Base-by-base conservation (phyloP, 805 yeast species). In the Kodamaea kakaduensis region DNA sequence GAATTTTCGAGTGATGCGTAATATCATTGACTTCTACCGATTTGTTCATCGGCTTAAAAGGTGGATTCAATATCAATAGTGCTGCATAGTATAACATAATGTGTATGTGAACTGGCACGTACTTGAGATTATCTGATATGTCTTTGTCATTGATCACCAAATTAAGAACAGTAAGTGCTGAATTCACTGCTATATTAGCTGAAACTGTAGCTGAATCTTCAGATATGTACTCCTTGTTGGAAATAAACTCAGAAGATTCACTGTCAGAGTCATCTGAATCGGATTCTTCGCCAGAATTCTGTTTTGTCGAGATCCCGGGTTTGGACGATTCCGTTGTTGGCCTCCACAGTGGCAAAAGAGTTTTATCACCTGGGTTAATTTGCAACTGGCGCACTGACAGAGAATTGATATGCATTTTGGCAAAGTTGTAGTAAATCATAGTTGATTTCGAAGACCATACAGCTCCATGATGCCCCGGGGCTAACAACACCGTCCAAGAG, bases 401-500 rank as follows among this genome's bases (percentile, higher is more conserved):
- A 12, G 74, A 77, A 50, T 81, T 81, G 20, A 81, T 75, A 51
- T 80, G 82, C 83, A 81, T 77, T 48, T 79, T 77, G 21, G 88
- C 88, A 63, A 80, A 81, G 48, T 81, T 80, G 49, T 81, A 81
- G 50, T 81, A 81, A 27, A 81, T 74, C 40, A 81, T 60, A 0
- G 86, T 79, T 1, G 84, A 77, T 47, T 81, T 81, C 1, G 83
- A 72, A 7, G 83, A 75, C 88, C 88, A 81, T 8, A 67, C 69
- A 0, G 69, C 58, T 1, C 71, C 71, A 24, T 78, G 74, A 32
- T 68, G 69, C 31, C 75, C 68, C 1, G 84, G 83, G 3, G 83
- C 74, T 14, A 81, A 57, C 25, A 80, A 54, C 8, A 81, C 84
- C 0, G 88, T 78, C 88, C 88, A 81, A 14, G 81, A 79, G 4